Percentiles rank a stretch among this genome's conserved stretches.
Conservation (phyloP, 768 basidiomycete species). For the Phaffia australis region DNA sequence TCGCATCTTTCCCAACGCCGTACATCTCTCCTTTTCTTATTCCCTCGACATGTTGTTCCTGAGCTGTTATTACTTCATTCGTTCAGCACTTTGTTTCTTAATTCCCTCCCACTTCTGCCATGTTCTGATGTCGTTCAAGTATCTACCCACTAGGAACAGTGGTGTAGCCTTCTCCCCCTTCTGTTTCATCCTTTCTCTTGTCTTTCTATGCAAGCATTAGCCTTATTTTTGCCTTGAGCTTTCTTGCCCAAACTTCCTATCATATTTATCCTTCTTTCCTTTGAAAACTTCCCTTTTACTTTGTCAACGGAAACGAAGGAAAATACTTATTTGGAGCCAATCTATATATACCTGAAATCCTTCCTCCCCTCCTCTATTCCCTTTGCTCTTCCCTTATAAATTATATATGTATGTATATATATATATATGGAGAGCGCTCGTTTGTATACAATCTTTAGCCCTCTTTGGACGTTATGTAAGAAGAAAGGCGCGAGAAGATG, state of each 20-base stretch:
- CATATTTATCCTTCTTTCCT: not conserved
- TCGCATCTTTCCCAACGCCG: not conserved
- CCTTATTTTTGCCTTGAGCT: not conserved
- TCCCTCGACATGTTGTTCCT: not conserved
- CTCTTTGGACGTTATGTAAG: not conserved
- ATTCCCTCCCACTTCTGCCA: constrained; percentile 4
- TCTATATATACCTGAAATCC: too few species aligned
- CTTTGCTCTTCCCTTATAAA: not conserved
- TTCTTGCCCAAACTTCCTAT: not conserved
- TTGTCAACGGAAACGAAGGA: not conserved
- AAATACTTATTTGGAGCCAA: not conserved
- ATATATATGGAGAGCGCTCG: not conserved
- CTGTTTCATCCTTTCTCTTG: not conserved
- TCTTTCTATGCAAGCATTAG: not conserved
- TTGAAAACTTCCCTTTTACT: constrained; percentile 3
- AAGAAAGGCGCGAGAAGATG: not conserved
- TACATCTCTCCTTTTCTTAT: not conserved
- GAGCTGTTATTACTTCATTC: not conserved
- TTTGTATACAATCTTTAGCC: not conserved
- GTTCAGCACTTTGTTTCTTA: not conserved
- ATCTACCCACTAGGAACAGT: not conserved
- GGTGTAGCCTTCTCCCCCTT: constrained; percentile 1
- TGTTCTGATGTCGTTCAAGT: not conserved
- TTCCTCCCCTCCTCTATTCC: too few species aligned
- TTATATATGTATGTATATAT: not conserved